Evolutionary conservation across 106 monocot species (phyloP).

Genomic region (Allium cepa): DNA sequence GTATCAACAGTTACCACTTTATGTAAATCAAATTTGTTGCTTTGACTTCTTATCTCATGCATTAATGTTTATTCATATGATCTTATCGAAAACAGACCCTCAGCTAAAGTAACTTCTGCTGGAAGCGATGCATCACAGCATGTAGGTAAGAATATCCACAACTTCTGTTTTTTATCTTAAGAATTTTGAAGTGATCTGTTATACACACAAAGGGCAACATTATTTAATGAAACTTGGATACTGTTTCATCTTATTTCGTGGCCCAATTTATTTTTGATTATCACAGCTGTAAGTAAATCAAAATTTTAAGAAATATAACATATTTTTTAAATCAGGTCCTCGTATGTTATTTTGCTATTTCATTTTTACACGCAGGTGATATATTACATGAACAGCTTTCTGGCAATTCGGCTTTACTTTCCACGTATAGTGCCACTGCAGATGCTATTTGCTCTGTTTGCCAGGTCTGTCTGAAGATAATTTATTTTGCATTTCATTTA

Average conservation of each 20-base stretch:
- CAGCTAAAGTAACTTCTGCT: not conserved
- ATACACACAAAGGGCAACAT: too few species aligned
- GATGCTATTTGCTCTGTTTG: slow-evolving; percentile 23
- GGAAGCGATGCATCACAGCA: not conserved
- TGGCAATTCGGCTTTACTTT: slow-evolving; percentile 6
- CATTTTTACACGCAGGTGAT: slow-evolving; percentile 7
- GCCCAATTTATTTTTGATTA: too few species aligned
- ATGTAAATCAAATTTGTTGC: too few species aligned
- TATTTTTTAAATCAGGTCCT: too few species aligned
- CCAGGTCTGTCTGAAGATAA: slow-evolving; percentile 20
- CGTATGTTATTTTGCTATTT: too few species aligned
- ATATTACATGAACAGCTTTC: slow-evolving; percentile 14
- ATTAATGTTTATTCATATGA: not conserved
- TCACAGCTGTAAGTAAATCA: too few species aligned
- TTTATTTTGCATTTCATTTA: too few species aligned
- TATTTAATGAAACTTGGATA: too few species aligned
- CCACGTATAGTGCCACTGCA: not conserved
- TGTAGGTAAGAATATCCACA: not conserved
- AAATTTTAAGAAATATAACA: too few species aligned
- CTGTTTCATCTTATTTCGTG: too few species aligned
- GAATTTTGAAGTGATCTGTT: not conserved
- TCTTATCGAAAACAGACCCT: not conserved
- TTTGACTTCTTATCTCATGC: not conserved
- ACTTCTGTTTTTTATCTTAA: not conserved
- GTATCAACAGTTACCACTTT: too few species aligned